Conservation (phyloP, 768 basidiomycete species). For the Tephrocybe sp. region DNA sequence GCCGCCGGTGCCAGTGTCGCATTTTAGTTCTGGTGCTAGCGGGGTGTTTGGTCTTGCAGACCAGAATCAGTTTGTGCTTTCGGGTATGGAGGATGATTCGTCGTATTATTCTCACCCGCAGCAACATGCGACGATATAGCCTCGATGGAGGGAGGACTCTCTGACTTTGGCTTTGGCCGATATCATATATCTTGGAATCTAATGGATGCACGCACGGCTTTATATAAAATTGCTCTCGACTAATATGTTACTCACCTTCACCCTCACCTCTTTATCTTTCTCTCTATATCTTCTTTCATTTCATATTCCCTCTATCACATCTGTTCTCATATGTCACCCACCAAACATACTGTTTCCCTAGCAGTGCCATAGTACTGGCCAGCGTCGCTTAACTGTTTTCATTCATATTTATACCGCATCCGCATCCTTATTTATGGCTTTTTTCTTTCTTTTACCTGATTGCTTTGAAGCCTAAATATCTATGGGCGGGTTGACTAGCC, state of each 20-base stretch:
- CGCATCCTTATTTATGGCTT: background rate
- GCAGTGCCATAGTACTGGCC: too few species aligned
- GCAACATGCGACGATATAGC: constrained; percentile 17
- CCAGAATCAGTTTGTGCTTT: constrained; percentile 13
- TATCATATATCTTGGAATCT: constrained; percentile 3
- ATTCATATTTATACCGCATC: constrained; percentile 4
- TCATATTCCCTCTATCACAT: background rate
- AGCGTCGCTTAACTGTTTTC: too few species aligned
- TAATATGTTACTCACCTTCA: background rate
- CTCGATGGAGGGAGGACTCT: background rate
- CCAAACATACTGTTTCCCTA: background rate
- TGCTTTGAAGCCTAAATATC: too few species aligned
- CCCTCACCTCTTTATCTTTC: background rate
- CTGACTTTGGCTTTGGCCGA: too few species aligned
- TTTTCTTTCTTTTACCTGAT: background rate
- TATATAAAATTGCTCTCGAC: background rate
- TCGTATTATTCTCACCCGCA: constrained; percentile 14
- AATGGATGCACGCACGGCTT: constrained; percentile 1
- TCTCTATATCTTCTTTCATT: background rate
- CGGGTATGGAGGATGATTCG: constrained; percentile 14
- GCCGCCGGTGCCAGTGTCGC: constrained; percentile 8
- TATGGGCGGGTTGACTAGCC: too few species aligned
- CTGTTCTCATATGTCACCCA: constrained; percentile 4
- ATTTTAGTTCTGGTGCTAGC: constrained; percentile 9
- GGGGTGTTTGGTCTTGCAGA: constrained; percentile 12